A percentile compares a stretch with the other conserved stretches of the same genome.
These are phyloP conservation scores for Calycina herbarum DNA, from an alignment of 2,329 filamentous ascomycete species.

Conservation along the genomic window DNA sequence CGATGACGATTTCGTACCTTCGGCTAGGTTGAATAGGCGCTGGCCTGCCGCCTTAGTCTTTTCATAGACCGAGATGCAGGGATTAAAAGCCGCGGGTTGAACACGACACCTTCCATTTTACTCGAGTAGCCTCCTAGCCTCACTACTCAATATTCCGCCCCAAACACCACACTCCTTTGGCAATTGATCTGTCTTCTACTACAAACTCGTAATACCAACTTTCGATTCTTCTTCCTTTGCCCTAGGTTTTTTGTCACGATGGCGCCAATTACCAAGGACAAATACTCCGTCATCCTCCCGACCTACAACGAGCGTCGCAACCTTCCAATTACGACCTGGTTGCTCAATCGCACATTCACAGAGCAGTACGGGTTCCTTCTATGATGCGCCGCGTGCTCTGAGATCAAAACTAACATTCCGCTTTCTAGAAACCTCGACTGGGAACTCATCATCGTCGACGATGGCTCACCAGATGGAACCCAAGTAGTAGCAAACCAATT, in stretches of 20 bases:
- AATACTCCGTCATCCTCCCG: constrained; percentile 95
- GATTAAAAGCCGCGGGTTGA: background rate
- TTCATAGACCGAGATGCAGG: background rate
- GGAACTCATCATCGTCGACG: constrained; percentile 98
- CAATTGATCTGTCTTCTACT: constrained; percentile 6
- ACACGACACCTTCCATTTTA: background rate
- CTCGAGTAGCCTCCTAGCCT: background rate
- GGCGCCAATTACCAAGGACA: constrained; percentile 53
- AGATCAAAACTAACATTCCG: background rate
- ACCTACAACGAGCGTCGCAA: constrained; percentile 99
- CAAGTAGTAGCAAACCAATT: constrained; percentile 89
- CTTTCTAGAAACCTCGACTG: constrained; percentile 78
- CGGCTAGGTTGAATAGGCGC: background rate
- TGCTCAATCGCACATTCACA: constrained; percentile 89
- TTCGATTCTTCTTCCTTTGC: constrained; percentile 7
- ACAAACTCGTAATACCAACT: constrained; percentile 2
- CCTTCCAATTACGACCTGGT: constrained; percentile 83
- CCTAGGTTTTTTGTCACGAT: background rate
- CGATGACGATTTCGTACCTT: no score
- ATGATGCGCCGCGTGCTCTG: background rate
- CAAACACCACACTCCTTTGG: constrained; percentile 6
- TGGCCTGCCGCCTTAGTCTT: background rate
- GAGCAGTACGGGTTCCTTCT: constrained; percentile 64
- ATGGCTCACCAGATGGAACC: constrained; percentile 94
- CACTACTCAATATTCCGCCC: background rate